phyloP scores from a whole-genome alignment of 2,329 filamentous ascomycete species.

The Leptoxyphium fumago region DNA sequence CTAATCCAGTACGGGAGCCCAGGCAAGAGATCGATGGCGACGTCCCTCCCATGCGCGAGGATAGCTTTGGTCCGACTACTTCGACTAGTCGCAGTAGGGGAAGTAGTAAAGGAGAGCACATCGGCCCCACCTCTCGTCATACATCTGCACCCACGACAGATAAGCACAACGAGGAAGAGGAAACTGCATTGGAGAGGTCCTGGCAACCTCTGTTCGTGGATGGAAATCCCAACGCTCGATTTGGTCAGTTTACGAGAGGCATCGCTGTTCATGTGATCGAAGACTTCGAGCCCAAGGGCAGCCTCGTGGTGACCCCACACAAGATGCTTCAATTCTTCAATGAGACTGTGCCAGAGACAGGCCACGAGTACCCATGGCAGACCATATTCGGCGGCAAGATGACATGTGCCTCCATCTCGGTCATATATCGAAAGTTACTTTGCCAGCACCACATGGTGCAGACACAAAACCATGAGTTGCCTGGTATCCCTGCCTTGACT shows the following conservation, averaged over 20 bases:
- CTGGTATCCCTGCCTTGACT: conserved; percentile 31
- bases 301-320: conserved; percentile 57
- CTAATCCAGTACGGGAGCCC: too few species aligned
- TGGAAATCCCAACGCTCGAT: conserved; percentile 50
- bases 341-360: conserved; percentile 46
- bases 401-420: conserved; percentile 25
- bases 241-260: conserved; percentile 57
- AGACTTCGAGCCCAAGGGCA: conserved; percentile 51
- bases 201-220: conserved; percentile 65
- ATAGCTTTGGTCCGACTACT: too few species aligned
- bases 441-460: conserved; percentile 37
- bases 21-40: too few species aligned
- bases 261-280: conserved; percentile 61
- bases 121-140: too few species aligned
- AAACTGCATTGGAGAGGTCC: conserved; percentile 51
- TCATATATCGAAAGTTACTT: conserved; percentile 32
- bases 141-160: conserved; percentile 19
- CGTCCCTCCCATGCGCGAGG: too few species aligned
- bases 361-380: conserved; percentile 49
- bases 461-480: conserved; percentile 25
- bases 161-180: conserved; percentile 23
- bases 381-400: conserved; percentile 31
- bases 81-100: too few species aligned
- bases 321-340: conserved; percentile 65
- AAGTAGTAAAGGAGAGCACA: too few species aligned